Evolutionary conservation across 2,329 filamentous ascomycete genomes (phyloP), one percentile per base, ranked within the genome.

Genomic region (Colletotrichum musae): DNA sequence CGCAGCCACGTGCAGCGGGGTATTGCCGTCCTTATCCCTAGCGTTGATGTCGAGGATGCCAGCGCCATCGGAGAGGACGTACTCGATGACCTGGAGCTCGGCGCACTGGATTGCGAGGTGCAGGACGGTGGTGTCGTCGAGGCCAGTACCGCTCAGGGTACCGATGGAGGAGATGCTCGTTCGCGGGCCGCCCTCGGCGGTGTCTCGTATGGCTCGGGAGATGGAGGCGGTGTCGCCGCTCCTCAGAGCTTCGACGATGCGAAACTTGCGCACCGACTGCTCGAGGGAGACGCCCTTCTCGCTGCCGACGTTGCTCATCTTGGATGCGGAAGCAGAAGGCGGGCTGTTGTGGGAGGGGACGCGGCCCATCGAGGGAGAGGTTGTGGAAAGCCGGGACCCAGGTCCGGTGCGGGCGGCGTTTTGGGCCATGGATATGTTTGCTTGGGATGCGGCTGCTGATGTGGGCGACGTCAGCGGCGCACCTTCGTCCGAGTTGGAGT

Each of bases 51-150:
- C 94, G 63, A 97, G 85, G 60, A 84, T 83, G 50, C 84, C 85
- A 15, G 84, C 86, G 36, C 92, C 89, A 71, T 94, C 88, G 2
- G 94, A 95, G 51, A 99, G 83, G n/a, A 98, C 92, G 76, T 95
- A 98, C 79, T 99, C 95, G 62, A 99, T 93, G 32, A 99, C 94
- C 21, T 94, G 91, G 57, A 92, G 88, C 79, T 98, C 96, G 58
- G 96, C 95, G 81, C 95, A 98, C 81, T 99, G 96, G 52, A 98
- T 94, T 28, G 96, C 95, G 48, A 99, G 86, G 79, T 99, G 95
- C 45, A 99, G 86, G 50, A 98, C 92, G 2, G 94, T 96, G 1
- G 95, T 98, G 64, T 97, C 95, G 68, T 95, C 92, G 32, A 94
- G 79, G 65, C 85, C 76, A 72, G 79, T 80, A 73, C 79, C 75